Percentiles rank a stretch among this genome's conserved stretches.
These are phyloP conservation scores for Mangifera indica DNA, from an alignment of 345 rosid genomes.

Conservation along the genomic window DNA sequence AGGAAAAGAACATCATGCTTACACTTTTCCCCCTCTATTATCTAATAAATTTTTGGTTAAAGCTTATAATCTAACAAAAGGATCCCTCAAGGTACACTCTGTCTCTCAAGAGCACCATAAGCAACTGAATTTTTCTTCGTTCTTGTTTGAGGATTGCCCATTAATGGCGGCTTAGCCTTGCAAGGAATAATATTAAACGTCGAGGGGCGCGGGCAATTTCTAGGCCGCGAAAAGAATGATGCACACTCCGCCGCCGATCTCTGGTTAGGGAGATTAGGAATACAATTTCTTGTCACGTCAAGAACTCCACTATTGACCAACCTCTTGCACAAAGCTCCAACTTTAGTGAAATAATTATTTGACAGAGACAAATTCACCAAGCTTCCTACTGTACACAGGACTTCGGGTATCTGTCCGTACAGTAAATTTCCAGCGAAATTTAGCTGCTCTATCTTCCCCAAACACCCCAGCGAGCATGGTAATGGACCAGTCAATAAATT, in stretches of 20 bases:
- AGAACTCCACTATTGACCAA: conserved; percentile 28
- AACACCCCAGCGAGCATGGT: conserved; percentile 42
- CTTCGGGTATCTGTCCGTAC: conserved; percentile 44
- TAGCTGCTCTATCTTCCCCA: conserved; percentile 37
- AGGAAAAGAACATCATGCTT: too few relatives aligned
- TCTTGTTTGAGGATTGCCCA: not conserved
- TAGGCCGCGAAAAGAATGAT: conserved; percentile 23
- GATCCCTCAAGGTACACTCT: not conserved
- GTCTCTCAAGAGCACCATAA: conserved; percentile 25
- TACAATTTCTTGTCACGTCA: conserved; percentile 42
- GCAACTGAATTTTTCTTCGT: conserved; percentile 25
- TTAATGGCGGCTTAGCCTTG: conserved; percentile 10
- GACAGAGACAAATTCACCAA: conserved; percentile 36
- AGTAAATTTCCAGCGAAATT: conserved; percentile 40
- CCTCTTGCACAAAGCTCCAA: conserved; percentile 40
- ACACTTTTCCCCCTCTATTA: too few relatives aligned
- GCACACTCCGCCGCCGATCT: conserved; percentile 37
- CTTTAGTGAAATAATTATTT: conserved; percentile 34
- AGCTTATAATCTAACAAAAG: not conserved
- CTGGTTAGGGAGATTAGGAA: conserved; percentile 35
- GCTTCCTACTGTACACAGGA: conserved; percentile 28
- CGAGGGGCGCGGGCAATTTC: conserved; percentile 19
- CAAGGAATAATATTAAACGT: conserved; percentile 34
- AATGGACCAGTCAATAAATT: conserved; percentile 45
- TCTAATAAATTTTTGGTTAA: not conserved